Base-by-base conservation (phyloP, 495 filamentous ascomycete species). In the Ascobolus immersus region DNA sequence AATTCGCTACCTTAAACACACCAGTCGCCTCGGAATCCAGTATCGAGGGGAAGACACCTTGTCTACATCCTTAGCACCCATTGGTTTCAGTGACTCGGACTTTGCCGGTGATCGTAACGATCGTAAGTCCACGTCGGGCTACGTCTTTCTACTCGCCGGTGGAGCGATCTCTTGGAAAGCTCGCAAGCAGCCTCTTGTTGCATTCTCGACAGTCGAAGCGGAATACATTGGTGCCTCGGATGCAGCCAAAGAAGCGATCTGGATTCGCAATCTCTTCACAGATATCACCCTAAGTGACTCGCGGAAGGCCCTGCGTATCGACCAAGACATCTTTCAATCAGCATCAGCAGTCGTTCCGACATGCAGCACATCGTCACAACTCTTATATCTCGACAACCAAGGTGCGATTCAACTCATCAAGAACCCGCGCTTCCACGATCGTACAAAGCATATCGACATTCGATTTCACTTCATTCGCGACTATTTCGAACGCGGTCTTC, bases 1-100 rank as follows among this genome's bases (percentile, higher is more conserved):
- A 1, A 28, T 46, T 4, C 39, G 40, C 12, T 48, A 48, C 23
- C 26, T 48, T 1, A 33, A 39, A 5, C 7, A 24, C 11, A 43
- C 34, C 0, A 23, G 5, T 1, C 22, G 34, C 4, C 14, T 27
- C 0, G n/a, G 17, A 0, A n/a, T n/a, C n/a, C n/a, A n/a, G n/a
- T n/a, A n/a, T n/a, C n/a, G n/a, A n/a, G n/a, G n/a, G n/a, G n/a
- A n/a, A n/a, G n/a, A n/a, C n/a, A n/a, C n/a, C 14, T 44, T 0
- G 5, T 21, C 17, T 44, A 39, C 15, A 2, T 11, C n/a, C 9
- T 4, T 9, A 0, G 12, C 5, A 11, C 14, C 3, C 15, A 32
- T 27, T 12, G 38, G 35, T 13, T 41, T 20, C 22, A 21, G 15
- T 1, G 38, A 41, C 27, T 38, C 36, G 0, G 10, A 41, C 21